Conservation (phyloP, 2,329 filamentous ascomycete species). For the Beauveria brongniartii region DNA sequence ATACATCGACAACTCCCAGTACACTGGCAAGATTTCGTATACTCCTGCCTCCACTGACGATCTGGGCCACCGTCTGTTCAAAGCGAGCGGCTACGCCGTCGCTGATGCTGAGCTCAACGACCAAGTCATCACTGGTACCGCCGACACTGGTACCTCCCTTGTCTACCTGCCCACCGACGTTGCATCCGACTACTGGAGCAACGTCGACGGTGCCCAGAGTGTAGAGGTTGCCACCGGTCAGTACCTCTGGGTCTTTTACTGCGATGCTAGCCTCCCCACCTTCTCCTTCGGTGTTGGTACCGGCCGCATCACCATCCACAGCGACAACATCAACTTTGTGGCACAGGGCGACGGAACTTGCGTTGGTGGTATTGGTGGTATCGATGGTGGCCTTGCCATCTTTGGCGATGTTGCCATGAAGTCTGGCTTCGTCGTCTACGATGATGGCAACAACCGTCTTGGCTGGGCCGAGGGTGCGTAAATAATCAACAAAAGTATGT, state of each 20-base stretch:
- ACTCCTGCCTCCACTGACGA: conserved; percentile 48
- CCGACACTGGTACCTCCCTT: conserved; percentile 55
- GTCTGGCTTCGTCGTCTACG: conserved; percentile 51
- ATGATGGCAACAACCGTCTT: conserved; percentile 43
- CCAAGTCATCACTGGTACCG: conserved; percentile 38
- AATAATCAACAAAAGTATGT: background rate
- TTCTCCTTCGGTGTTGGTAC: conserved; percentile 48
- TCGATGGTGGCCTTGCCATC: conserved; percentile 40
- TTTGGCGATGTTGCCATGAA: conserved; percentile 56
- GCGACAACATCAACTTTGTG: conserved; percentile 1
- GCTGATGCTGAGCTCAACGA: conserved; percentile 16
- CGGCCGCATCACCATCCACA: conserved; percentile 42
- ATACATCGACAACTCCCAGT: conserved; percentile 55
- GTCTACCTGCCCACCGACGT: conserved; percentile 48
- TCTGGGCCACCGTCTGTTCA: conserved; percentile 53
- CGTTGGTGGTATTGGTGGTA: conserved; percentile 60
- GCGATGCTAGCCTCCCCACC: conserved; percentile 35
- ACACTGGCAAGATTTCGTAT: conserved; percentile 54
- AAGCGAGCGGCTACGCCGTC: conserved; percentile 17
- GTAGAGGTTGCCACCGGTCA: background rate
- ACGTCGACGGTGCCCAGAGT: background rate
- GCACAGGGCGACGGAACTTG: conserved; percentile 31
- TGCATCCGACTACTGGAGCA: conserved; percentile 38
- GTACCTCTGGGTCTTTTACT: conserved; percentile 29
- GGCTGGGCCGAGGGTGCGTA: conserved; percentile 21